Evolutionary conservation across 2,329 filamentous ascomycete species (phyloP).

Genomic region (Xylaria arbuscula): DNA sequence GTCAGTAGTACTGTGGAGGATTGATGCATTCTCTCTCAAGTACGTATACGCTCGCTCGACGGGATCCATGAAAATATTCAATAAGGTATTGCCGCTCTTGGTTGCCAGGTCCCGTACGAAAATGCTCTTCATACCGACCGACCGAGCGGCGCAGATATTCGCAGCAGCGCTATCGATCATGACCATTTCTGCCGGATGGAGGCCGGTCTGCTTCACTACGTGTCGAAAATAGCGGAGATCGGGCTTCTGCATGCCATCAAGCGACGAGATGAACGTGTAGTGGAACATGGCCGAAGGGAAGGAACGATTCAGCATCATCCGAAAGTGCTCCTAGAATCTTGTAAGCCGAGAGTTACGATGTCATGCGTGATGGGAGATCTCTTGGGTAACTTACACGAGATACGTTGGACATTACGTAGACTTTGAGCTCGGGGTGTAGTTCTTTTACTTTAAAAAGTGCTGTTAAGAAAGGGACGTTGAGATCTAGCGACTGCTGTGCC

Average conservation of each 20-base stretch:
- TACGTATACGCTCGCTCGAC: conserved; percentile 3
- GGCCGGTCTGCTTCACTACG: conserved; percentile 34
- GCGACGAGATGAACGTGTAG: conserved; percentile 29
- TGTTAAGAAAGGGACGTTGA: conserved; percentile 22
- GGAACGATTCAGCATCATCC: conserved; percentile 2
- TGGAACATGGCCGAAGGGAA: conserved; percentile 29
- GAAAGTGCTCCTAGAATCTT: conserved; percentile 15
- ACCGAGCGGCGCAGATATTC: conserved; percentile 43
- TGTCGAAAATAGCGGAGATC: conserved; percentile 42
- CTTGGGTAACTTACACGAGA: conserved; percentile 29
- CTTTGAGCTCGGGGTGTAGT: conserved; percentile 30
- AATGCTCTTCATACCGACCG: conserved; percentile 20
- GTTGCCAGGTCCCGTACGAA: conserved; percentile 5
- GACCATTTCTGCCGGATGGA: conserved; percentile 30
- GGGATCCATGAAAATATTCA: conserved; percentile 18
- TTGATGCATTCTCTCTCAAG: conserved; percentile 3
- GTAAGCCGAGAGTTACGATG: background rate
- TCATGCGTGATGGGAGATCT: background rate
- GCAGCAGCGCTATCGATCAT: conserved; percentile 41
- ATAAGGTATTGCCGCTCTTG: background rate
- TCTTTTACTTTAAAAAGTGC: conserved; percentile 31
- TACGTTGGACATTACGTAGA: conserved; percentile 45
- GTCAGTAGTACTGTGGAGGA: conserved; percentile 43
- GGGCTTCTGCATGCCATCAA: conserved; percentile 43
- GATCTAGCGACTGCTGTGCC: conserved; percentile 9